These are phyloP conservation scores for Perilla frutescens DNA, from an alignment of 257 asterid species.

Conservation along the genomic window DNA sequence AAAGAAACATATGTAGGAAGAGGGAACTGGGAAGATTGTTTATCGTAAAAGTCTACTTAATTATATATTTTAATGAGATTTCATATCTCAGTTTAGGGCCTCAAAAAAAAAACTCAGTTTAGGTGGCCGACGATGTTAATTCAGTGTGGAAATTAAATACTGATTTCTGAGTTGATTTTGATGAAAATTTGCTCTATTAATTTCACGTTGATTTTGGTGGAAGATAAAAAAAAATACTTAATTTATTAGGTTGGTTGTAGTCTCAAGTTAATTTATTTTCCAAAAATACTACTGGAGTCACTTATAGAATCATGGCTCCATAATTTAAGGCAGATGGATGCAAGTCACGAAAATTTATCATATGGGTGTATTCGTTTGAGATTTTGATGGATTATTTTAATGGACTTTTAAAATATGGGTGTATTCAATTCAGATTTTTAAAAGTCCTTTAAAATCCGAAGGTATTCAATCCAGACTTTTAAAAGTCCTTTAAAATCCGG, in stretches of 20 bases:
- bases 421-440: too few species aligned
- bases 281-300: background rate
- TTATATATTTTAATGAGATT: background rate
- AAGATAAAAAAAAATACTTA: background rate
- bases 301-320: constrained; percentile 4
- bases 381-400: too few species aligned
- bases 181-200: background rate
- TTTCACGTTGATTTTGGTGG: constrained; percentile 4
- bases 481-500: too few species aligned
- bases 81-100: background rate
- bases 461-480: too few species aligned
- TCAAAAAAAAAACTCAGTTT: too few species aligned
- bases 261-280: background rate
- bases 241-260: background rate
- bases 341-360: too few species aligned
- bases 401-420: too few species aligned
- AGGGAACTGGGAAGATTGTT: background rate
- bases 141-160: constrained; percentile 5
- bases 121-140: background rate
- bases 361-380: too few species aligned
- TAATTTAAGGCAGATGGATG: background rate
- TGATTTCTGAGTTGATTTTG: background rate
- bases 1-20: constrained; percentile 13
- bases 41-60: constrained; percentile 16
- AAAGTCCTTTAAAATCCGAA: too few species aligned